Conservation (phyloP, 78 protist genomes). For the Dictyostelium citrinum region DNA sequence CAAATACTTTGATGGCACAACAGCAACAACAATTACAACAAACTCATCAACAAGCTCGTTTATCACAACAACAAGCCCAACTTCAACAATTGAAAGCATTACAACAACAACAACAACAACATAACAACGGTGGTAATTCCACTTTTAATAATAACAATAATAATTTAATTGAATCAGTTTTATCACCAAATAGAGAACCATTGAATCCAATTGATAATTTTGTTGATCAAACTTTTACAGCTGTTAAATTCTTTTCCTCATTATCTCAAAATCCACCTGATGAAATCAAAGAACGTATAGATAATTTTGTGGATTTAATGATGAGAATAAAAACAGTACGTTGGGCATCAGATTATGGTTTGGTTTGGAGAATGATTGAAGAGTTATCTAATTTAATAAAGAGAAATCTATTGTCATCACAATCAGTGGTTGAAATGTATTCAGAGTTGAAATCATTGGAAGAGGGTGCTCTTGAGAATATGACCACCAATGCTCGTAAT, state of each 20-base stretch:
- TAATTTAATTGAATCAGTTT: background rate
- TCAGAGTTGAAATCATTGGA: slow-evolving; percentile 2
- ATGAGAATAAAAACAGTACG: slow-evolving; percentile 43
- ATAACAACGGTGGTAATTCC: background rate
- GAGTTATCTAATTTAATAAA: slow-evolving; percentile 7
- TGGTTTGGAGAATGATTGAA: slow-evolving; percentile 73
- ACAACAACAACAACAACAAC: background rate
- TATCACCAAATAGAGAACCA: slow-evolving; percentile 42
- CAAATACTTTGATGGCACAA: slow-evolving; percentile 1
- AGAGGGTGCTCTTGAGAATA: background rate
- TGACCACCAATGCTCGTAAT: slow-evolving; percentile 3
- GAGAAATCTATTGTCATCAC: slow-evolving; percentile 23
- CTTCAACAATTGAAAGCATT: background rate
- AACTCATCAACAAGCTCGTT: slow-evolving; percentile 20
- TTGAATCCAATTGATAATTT: slow-evolving; percentile 31
- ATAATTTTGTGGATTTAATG: background rate
- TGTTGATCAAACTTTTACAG: slow-evolving; percentile 25
- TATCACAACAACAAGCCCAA: background rate
- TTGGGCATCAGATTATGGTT: slow-evolving; percentile 42
- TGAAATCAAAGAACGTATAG: slow-evolving; percentile 12
- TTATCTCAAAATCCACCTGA: background rate
- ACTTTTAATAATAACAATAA: background rate
- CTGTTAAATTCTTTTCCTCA: slow-evolving; percentile 24
- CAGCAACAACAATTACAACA: slow-evolving; percentile 10
- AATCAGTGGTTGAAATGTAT: slow-evolving; percentile 37